Evolutionary conservation across 2,329 filamentous ascomycete species (phyloP).

Genomic region (Hypoxylon sp.): DNA sequence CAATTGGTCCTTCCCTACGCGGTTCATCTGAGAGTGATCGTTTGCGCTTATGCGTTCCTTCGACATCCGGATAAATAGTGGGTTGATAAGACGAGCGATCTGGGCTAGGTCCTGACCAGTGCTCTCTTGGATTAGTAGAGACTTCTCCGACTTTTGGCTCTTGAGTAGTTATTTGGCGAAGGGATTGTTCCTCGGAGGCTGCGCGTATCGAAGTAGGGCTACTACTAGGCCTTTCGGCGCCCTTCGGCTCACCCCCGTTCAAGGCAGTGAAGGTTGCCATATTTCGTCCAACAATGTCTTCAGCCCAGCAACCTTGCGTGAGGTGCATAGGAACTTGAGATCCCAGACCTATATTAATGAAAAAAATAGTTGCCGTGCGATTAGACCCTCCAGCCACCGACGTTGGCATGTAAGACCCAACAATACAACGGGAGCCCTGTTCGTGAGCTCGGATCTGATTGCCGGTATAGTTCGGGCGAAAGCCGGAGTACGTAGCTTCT

Average conservation of each 20-base stretch:
- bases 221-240: conserved; percentile 44
- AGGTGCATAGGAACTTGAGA: conserved; percentile 51
- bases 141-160: conserved; percentile 50
- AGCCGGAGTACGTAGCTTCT: conserved; percentile 18
- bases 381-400: conserved; percentile 18
- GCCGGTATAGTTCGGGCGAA: conserved; percentile 9
- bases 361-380: conserved; percentile 12
- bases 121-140: conserved; percentile 56
- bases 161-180: conserved; percentile 45
- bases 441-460: conserved; percentile 7
- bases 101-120: conserved; percentile 59
- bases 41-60: conserved; percentile 75
- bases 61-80: conserved; percentile 61
- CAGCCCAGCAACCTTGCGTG: conserved; percentile 46
- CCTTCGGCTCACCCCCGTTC: conserved; percentile 54
- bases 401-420: conserved; percentile 26
- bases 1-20: conserved; percentile 55
- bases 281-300: conserved; percentile 51
- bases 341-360: conserved; percentile 10
- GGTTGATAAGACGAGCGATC: conserved; percentile 62
- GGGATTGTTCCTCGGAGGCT: conserved; percentile 50
- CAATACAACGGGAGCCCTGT: conserved; percentile 17
- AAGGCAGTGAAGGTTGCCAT: conserved; percentile 56
- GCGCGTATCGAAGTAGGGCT: conserved; percentile 50
- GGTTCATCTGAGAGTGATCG: conserved; percentile 75